Base-by-base conservation (phyloP, 2,329 filamentous ascomycete species). In the Colletotrichum sansevieriae region DNA sequence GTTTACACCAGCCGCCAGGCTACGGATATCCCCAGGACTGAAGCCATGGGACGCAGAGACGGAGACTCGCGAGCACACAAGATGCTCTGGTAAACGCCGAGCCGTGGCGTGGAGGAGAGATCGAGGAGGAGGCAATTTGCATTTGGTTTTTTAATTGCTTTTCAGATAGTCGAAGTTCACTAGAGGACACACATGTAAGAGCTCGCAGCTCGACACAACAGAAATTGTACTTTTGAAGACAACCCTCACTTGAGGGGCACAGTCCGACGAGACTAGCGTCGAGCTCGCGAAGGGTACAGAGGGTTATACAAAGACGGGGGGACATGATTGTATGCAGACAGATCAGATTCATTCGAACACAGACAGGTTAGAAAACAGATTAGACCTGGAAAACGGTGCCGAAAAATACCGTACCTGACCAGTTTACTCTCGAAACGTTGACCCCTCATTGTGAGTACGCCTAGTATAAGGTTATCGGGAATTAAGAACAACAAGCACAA, bases 41-140 rank as follows among this genome's bases (percentile, higher is more conserved):
- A 65, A 65, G 46, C 33, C 47, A 68, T 58, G 65, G 65, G 65
- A 41, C 25, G 35, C 61, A 44, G 13, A 43, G 29, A 25, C 29
- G 61, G 55, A 58, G 47, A 59, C 54, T 64, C 60, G 61, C 18
- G 54, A 68, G 33, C 47, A 51, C n/a, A 54, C n/a, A 11, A 65
- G 46, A 43, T 54, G 54, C 46, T 65, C 54, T 54, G 63, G 13
- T 22, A 54, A 68, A 64, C 12, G 65, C 65, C 61, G 61, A 65
- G 65, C 65, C 65, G 61, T n/a, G 65, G 61, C 37, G 33, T 9
- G 51, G n/a, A 20, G 25, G 46, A 43, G 13, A n/a, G 13, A 25
- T 56, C 20, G 25, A 47, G 49, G 37, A 18, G 35, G 22, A 54
- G 7, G 35, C 22, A 58, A 25, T 43, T 39, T 41, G 29, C 5